Percentiles rank a stretch among this genome's conserved stretches.
These are phyloP conservation scores for Diospyros kaki DNA, from an alignment of 148 eudicot species.

Conservation along the genomic window DNA sequence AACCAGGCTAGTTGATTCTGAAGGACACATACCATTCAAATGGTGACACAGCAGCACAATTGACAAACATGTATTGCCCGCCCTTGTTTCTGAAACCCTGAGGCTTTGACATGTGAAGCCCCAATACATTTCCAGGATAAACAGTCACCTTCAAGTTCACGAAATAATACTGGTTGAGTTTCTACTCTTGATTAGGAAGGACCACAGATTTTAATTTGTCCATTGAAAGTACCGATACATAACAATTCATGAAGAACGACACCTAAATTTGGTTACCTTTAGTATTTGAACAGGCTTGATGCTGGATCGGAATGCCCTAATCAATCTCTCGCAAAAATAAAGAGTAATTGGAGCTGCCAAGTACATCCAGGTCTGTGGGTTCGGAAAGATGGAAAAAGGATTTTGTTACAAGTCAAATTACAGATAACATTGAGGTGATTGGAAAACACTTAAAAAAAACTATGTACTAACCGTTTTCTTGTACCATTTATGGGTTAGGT, in stretches of 20 bases:
- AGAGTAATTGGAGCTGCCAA: slow-evolving; percentile 37
- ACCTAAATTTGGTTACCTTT: slow-evolving; percentile 24
- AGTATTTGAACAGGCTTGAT: slow-evolving; percentile 46
- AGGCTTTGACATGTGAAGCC: slow-evolving; percentile 57
- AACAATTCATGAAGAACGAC: background rate
- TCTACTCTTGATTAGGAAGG: no score
- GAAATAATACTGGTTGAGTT: no score
- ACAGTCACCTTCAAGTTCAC: slow-evolving; percentile 41
- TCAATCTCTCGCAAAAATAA: slow-evolving; percentile 42
- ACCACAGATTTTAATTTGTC: background rate
- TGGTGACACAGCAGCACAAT: slow-evolving; percentile 60
- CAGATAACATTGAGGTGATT: background rate
- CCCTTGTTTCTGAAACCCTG: slow-evolving; percentile 56
- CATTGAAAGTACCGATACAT: background rate
- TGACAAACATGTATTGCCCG: slow-evolving; percentile 60
- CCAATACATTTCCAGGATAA: slow-evolving; percentile 54
- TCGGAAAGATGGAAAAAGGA: background rate
- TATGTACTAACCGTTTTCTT: slow-evolving; percentile 36
- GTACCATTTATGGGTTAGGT: slow-evolving; percentile 38
- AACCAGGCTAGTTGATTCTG: no score
- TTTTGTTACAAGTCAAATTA: background rate
- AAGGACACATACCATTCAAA: slow-evolving; percentile 44
- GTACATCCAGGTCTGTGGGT: slow-evolving; percentile 59
- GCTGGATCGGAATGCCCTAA: slow-evolving; percentile 45
- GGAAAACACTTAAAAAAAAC: no score